These are phyloP conservation scores for Chaetoceros muelleri DNA, from an alignment of 108 stramenopile genomes.

Conservation along the genomic window DNA sequence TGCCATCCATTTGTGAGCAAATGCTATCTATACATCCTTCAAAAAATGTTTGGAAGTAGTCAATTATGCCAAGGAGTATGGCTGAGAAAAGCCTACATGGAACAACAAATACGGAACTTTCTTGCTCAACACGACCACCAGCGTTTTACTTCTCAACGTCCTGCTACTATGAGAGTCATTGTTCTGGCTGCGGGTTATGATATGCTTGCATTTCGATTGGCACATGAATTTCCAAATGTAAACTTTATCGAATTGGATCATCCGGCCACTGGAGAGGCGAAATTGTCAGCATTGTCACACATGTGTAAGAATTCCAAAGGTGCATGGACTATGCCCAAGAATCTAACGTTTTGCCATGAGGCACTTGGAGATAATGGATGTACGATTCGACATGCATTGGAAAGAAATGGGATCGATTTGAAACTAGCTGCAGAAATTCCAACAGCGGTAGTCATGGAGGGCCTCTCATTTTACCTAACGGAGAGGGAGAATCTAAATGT, in stretches of 20 bases:
- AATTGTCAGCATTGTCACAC: neutral
- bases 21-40: too few relatives aligned
- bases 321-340: neutral
- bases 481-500: slow-evolving; percentile 1
- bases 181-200: slow-evolving; percentile 11
- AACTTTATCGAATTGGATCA: slow-evolving; percentile 8
- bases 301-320: neutral
- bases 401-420: too few relatives aligned
- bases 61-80: too few relatives aligned
- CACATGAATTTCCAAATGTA: slow-evolving; percentile 5
- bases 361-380: too few relatives aligned
- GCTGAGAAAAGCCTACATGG: too few relatives aligned
- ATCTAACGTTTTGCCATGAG: neutral
- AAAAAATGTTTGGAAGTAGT: too few relatives aligned
- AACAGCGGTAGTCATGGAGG: slow-evolving; percentile 7
- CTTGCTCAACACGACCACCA: too few relatives aligned
- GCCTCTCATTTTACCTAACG: slow-evolving; percentile 7
- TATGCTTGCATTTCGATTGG: slow-evolving; percentile 1
- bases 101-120: too few relatives aligned
- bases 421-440: neutral
- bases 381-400: too few relatives aligned
- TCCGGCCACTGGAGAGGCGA: slow-evolving; percentile 4
- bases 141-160: too few relatives aligned
- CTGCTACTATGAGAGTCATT: too few relatives aligned
- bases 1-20: too few relatives aligned